Percentiles rank a stretch among this genome's conserved stretches.
Evolutionary conservation across 2,329 filamentous ascomycete genomes (phyloP).

Genomic region (Scortechinia acanthostroma): DNA sequence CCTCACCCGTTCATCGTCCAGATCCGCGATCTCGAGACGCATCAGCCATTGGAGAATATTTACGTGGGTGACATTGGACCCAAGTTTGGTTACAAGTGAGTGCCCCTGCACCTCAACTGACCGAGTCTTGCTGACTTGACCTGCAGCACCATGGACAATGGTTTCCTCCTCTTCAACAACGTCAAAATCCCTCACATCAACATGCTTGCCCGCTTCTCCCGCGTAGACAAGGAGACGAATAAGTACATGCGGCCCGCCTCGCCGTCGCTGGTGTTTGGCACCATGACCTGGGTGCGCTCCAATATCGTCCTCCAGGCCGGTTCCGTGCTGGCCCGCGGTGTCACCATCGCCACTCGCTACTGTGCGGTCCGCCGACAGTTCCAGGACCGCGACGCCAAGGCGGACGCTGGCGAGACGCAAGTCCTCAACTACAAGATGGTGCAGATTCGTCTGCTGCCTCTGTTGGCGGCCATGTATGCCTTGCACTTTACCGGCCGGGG

Average conservation of each 20-base stretch:
- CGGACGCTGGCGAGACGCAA: conserved; percentile 57
- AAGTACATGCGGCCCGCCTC: conserved; percentile 63
- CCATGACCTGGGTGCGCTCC: conserved; percentile 68
- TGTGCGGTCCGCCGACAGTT: conserved; percentile 71
- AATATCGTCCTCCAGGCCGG: conserved; percentile 71
- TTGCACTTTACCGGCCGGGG: conserved; percentile 71
- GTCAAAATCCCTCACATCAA: conserved; percentile 69
- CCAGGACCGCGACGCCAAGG: conserved; percentile 63
- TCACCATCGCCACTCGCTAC: conserved; percentile 73
- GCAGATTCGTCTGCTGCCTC: conserved; percentile 64
- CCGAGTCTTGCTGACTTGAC: conserved; percentile 3
- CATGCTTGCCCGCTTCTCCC: conserved; percentile 68
- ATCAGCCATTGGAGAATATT: conserved; percentile 60
- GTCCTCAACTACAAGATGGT: conserved; percentile 80
- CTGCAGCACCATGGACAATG: conserved; percentile 66
- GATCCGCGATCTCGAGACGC: conserved; percentile 64
- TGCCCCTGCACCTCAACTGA: conserved; percentile 19
- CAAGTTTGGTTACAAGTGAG: conserved; percentile 65
- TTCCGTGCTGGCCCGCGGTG: conserved; percentile 64
- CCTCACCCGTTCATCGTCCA: conserved; percentile 76
- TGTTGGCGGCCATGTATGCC: conserved; percentile 70
- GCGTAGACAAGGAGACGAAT: conserved; percentile 60
- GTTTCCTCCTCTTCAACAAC: conserved; percentile 71
- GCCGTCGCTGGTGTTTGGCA: conserved; percentile 66
- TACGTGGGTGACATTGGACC: conserved; percentile 76